Evolutionary conservation across 176 grass and related monocot genomes (phyloP), one percentile per base, ranked within the genome.

Genomic region (Puccinellia tenuiflora): DNA sequence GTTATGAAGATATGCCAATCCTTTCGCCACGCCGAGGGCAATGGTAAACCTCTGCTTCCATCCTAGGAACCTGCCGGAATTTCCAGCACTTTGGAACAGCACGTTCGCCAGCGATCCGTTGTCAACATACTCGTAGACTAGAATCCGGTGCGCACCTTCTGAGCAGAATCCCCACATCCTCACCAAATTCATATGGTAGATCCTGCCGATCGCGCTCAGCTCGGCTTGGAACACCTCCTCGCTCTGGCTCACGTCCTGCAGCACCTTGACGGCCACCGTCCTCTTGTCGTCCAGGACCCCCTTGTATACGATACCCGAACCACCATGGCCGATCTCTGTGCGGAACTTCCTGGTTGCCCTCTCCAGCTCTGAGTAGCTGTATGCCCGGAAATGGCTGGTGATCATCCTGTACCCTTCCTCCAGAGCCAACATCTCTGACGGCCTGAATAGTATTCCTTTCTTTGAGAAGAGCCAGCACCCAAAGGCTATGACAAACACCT

Each of bases 401-500:
- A 91, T 81, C 13, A 88, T 48, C 77, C 53, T 92, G 90, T 88
- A 87, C 0, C 90, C 86, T 79, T 92, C 86, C 42, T 83, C 83
- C 0, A 57, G 6, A 0, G 83, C 83, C 53, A 37, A 55, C 1
- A 86, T 34, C 12, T 24, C 42, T 11, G 77, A 88, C 2, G 84
- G 87, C 75, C 83, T 39, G 35, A 62, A 79, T 1, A 86, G 5
- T 29, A 73, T 73, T 2, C 85, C 84, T 39, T 76, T 57, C 20
- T 13, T 85, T 20, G 85, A 91, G 35, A 87, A 87, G 46, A 94
- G 85, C 73, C 71, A 94, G 81, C 87, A 94, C 22, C 86, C 87
- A 3, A 88, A 59, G 0, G 31, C 51, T 28, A 91, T 77, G 18
- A 85, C 18, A 24, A 47, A 1, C 11, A 30, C 74, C 84, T 94